Evolutionary conservation across 2,329 filamentous ascomycete genomes (phyloP), one percentile per base, ranked within the genome.

Genomic region (Botrytis squamosa): DNA sequence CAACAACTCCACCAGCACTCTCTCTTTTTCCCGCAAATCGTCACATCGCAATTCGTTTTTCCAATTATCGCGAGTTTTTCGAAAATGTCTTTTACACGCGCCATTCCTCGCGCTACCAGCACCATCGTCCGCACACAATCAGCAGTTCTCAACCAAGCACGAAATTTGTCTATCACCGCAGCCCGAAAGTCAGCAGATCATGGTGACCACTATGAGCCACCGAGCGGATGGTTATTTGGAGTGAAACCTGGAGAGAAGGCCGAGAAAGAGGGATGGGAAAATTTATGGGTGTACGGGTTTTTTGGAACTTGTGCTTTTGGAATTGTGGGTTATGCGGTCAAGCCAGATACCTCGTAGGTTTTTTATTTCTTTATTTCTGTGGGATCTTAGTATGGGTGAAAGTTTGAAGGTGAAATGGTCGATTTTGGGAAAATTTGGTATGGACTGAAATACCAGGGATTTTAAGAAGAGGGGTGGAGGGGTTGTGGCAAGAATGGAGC

Each of bases 321-420:
- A 72, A 90, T 89, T 75, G 86, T 98, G 77, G 93, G 92, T 77
- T 94, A 97, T 85, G 94, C 93, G 76, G 98, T 96, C 83, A 98
- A 98, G 90, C 96, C 96, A 71, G 96, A 99, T 88, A 98, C 95
- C 77, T 97, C 94, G 96, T 99, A 88, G 86, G 95, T 94, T 75
- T 71, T 60, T 69, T 73, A 75, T 70, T 67, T 25, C 57, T 76
- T 71, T 63, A n/a, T 75, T 74, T 40, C 4, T 18, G n/a, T 6
- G 36, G 62, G 12, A 55, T 29, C 42, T 49, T 29, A 62, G 59
- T n/a, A 42, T 40, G 49, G 67, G 64, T 55, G 44, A n/a, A 60
- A 42, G 60, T 38, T 52, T 40, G 72, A 70, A 44, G 14, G 29
- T 42, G n/a, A 42, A 52, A 14, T 40, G 16, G 33, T 29, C 38